phyloP scores from a whole-genome alignment of 192 early-diverging fungal genomes.

The Lobosporangium transversale region DNA sequence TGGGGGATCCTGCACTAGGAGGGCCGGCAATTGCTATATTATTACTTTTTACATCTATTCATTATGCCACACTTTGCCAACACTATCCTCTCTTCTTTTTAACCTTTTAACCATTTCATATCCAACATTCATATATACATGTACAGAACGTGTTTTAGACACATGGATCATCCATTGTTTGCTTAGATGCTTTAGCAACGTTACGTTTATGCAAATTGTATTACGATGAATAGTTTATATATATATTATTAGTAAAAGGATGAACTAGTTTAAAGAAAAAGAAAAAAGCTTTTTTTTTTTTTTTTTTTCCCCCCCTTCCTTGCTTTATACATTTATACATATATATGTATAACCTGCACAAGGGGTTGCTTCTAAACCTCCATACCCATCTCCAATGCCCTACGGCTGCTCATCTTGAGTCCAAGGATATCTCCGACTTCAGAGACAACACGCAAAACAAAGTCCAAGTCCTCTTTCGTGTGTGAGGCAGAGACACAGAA shows the following conservation, averaged over 20 bases:
- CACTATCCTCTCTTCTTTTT: no score
- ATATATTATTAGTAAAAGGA: conserved; percentile 7
- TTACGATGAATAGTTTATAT: no score
- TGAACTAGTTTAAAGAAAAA: conserved; percentile 8
- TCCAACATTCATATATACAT: no score
- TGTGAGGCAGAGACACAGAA: conserved; percentile 97
- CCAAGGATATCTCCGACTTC: conserved; percentile 79
- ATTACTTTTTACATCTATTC: background rate
- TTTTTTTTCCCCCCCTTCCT: no score
- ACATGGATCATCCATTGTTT: no score
- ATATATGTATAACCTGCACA: no score
- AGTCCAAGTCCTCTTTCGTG: conserved; percentile 89
- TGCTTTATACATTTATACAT: no score
- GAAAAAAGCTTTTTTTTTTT: background rate
- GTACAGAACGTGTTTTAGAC: no score
- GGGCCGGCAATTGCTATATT: conserved; percentile 53
- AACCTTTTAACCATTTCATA: no score
- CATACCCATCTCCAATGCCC: conserved; percentile 49
- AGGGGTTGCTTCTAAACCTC: conserved; percentile 20
- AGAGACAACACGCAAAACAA: conserved; percentile 73
- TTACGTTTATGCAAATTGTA: no score
- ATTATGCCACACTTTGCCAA: conserved; percentile 3
- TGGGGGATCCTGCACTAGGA: conserved; percentile 11
- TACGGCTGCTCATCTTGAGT: conserved; percentile 65
- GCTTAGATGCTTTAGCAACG: no score